Evolutionary conservation across 192 early-diverging fungal species (phyloP).

Genomic region (Gamsiella multidivaricata): DNA sequence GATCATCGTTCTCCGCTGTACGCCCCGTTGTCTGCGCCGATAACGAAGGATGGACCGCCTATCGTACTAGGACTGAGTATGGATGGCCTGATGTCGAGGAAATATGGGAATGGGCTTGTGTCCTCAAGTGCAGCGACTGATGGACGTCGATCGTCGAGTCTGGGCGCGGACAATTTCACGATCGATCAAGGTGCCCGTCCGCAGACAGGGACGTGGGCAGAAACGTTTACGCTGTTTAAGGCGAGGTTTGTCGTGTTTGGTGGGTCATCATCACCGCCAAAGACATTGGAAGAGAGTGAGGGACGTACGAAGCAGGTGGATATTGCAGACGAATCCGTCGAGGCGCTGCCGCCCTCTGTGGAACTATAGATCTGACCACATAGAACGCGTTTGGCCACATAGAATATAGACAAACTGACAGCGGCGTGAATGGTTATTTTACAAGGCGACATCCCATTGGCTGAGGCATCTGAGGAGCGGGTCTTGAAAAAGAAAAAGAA

Average conservation of each 20-base stretch:
- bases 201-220: constrained; percentile 43
- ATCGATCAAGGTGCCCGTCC: constrained; percentile 15
- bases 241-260: constrained; percentile 13
- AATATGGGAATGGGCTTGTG: background rate
- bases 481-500: background rate
- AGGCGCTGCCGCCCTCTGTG: constrained; percentile 10
- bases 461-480: too few relatives aligned
- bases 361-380: too few relatives aligned
- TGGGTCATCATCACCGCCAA: too few relatives aligned
- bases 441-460: too few relatives aligned
- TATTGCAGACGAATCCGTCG: constrained; percentile 3
- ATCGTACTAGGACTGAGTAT: constrained; percentile 26
- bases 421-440: too few relatives aligned
- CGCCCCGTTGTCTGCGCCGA: constrained; percentile 2
- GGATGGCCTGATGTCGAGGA: constrained; percentile 18
- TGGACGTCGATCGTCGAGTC: background rate
- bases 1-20: constrained; percentile 36
- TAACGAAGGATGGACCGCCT: constrained; percentile 13
- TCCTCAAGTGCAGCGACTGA: background rate
- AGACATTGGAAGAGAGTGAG: background rate
- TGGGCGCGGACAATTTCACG: constrained; percentile 28
- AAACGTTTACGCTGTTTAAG: constrained; percentile 36
- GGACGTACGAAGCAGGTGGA: background rate
- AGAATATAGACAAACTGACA: too few relatives aligned
- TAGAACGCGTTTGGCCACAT: too few relatives aligned